Conservation (phyloP, 495 filamentous ascomycete genomes). For the Penicillium paxilli region DNA sequence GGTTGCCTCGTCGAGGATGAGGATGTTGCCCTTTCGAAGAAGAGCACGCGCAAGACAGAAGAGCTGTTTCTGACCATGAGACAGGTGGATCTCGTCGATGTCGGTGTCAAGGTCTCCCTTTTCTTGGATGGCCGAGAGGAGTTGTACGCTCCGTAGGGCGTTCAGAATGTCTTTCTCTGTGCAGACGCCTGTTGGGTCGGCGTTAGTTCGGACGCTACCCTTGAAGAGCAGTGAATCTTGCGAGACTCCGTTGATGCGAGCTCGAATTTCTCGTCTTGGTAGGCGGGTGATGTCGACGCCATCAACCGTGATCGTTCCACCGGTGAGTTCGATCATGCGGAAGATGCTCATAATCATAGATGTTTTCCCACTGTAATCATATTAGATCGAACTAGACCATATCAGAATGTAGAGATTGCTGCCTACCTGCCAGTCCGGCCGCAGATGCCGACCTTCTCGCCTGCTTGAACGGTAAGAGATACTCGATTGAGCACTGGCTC, state of each 20-base stretch:
- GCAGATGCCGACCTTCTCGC: slow-evolving; percentile 59
- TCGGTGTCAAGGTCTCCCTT: slow-evolving; percentile 52
- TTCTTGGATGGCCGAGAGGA: slow-evolving; percentile 48
- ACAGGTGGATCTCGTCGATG: slow-evolving; percentile 52
- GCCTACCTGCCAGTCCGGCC: slow-evolving; percentile 47
- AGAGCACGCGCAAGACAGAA: slow-evolving; percentile 64
- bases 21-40: slow-evolving; percentile 45
- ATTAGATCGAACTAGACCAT: not conserved
- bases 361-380: slow-evolving; percentile 42
- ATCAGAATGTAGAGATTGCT: not conserved
- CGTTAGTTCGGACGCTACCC: slow-evolving; percentile 47
- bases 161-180: slow-evolving; percentile 39
- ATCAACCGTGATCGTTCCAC: slow-evolving; percentile 48
- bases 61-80: slow-evolving; percentile 64
- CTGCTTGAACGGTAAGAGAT: slow-evolving; percentile 49
- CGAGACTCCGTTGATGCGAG: slow-evolving; percentile 51
- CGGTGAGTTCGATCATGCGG: slow-evolving; percentile 49
- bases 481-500: slow-evolving; percentile 51
- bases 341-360: slow-evolving; percentile 54
- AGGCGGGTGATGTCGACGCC: slow-evolving; percentile 47
- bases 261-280: slow-evolving; percentile 47
- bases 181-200: slow-evolving; percentile 38
- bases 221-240: slow-evolving; percentile 59
- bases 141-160: slow-evolving; percentile 49
- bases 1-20: slow-evolving; percentile 53